Conservation (phyloP, 2,329 filamentous ascomycete genomes). For the Ophiostoma montium region DNA sequence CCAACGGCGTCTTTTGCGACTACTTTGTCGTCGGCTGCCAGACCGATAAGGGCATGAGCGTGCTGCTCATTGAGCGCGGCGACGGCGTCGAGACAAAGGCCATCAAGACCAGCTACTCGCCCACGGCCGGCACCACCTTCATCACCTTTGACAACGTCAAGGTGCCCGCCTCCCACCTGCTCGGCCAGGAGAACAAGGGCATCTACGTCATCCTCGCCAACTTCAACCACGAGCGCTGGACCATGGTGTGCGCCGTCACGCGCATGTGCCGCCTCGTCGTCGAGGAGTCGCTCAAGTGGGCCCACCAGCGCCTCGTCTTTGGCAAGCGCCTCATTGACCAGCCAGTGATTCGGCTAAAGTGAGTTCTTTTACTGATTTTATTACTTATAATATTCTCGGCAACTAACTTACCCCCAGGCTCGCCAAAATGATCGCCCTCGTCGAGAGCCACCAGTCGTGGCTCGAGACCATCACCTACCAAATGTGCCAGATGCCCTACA, state of each 20-base stretch:
- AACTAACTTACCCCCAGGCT: slow-evolving; percentile 49
- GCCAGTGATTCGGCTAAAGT: slow-evolving; percentile 66
- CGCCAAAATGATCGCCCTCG: slow-evolving; percentile 73
- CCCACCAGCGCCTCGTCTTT: slow-evolving; percentile 74
- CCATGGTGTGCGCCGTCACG: slow-evolving; percentile 53
- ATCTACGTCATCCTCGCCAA: slow-evolving; percentile 74
- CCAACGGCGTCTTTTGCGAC: slow-evolving; percentile 50
- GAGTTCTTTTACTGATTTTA: slow-evolving; percentile 23
- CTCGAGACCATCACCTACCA: slow-evolving; percentile 75
- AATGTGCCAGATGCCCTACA: slow-evolving; percentile 75
- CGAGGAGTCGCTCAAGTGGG: slow-evolving; percentile 80
- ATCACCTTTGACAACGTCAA: slow-evolving; percentile 79
- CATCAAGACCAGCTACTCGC: slow-evolving; percentile 72
- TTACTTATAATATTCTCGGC: slow-evolving; percentile 25
- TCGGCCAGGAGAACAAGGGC: slow-evolving; percentile 75
- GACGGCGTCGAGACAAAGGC: slow-evolving; percentile 63
- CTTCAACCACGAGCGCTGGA: slow-evolving; percentile 80
- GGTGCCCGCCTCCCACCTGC: slow-evolving; percentile 62
- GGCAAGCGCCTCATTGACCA: slow-evolving; percentile 71
- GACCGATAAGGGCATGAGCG: slow-evolving; percentile 65
- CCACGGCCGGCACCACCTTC: slow-evolving; percentile 63
- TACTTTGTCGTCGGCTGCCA: slow-evolving; percentile 74
- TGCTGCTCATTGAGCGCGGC: slow-evolving; percentile 59
- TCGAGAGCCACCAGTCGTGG: slow-evolving; percentile 76
- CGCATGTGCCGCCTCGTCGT: slow-evolving; percentile 54